A percentile compares a stretch with the other conserved stretches of the same genome.
Conservation (phyloP, 768 basidiomycete species). For the Crucibulum laeve region DNA sequence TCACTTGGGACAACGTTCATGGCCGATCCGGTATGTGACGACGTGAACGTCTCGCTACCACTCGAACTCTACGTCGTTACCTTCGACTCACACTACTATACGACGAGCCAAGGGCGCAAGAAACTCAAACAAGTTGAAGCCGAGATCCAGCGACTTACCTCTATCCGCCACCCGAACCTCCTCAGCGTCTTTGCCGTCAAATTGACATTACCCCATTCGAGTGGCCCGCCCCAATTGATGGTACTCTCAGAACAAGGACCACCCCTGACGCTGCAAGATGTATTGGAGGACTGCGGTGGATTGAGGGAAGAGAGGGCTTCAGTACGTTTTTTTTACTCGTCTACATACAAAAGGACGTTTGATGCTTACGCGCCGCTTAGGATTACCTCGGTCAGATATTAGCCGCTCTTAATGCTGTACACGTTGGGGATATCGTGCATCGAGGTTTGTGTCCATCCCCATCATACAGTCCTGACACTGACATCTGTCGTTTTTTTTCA, state of each 20-base stretch:
- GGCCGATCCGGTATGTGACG: conserved; percentile 74
- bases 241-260: conserved; percentile 74
- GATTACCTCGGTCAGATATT: conserved; percentile 76
- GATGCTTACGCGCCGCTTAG: conserved; percentile 25
- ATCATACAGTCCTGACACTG: not conserved
- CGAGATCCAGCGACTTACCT: conserved; percentile 58
- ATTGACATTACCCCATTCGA: conserved; percentile 45
- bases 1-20: conserved; percentile 63
- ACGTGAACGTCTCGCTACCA: conserved; percentile 47
- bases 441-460: conserved; percentile 35
- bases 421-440: conserved; percentile 64
- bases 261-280: conserved; percentile 60
- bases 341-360: conserved; percentile 1
- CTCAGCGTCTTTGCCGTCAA: conserved; percentile 65
- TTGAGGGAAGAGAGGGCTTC: conserved; percentile 69
- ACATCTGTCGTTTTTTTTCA: conserved; percentile 15
- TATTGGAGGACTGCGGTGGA: conserved; percentile 73
- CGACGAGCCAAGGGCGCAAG: conserved; percentile 62
- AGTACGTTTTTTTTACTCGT: conserved; percentile 36
- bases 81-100: conserved; percentile 69
- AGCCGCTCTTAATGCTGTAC: conserved; percentile 63
- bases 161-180: conserved; percentile 64
- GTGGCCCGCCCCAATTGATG: conserved; percentile 47
- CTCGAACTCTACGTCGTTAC: conserved; percentile 66
- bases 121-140: conserved; percentile 64